Evolutionary conservation across 495 filamentous ascomycete species (phyloP).

Genomic region (Penicillium egyptiacum): DNA sequence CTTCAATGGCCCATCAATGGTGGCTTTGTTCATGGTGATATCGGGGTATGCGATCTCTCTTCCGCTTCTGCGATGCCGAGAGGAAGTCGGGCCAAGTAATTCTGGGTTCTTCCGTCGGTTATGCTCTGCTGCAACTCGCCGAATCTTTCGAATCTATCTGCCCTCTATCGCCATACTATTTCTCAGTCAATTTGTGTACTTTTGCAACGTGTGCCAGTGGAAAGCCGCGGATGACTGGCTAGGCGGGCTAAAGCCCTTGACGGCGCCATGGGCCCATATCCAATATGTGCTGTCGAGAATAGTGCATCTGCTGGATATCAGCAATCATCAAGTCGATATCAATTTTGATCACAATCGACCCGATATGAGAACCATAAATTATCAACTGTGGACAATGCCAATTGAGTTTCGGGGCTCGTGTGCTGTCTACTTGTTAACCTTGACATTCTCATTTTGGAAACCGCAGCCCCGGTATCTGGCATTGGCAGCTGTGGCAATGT

Average conservation of each 20-base stretch:
- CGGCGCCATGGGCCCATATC: slow-evolving; percentile 22
- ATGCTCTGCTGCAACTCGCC: slow-evolving; percentile 25
- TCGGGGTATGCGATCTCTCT: slow-evolving; percentile 31
- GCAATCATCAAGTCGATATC: slow-evolving; percentile 14
- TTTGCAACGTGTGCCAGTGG: slow-evolving; percentile 23
- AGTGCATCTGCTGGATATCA: slow-evolving; percentile 23
- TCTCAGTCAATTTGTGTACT: slow-evolving; percentile 23
- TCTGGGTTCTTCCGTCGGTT: slow-evolving; percentile 17
- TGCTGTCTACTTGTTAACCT: slow-evolving; percentile 42
- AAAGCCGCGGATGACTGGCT: slow-evolving; percentile 12
- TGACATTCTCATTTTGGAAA: slow-evolving; percentile 38
- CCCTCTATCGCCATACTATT: slow-evolving; percentile 18
- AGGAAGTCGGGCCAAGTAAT: slow-evolving; percentile 6
- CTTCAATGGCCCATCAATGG: slow-evolving; percentile 26
- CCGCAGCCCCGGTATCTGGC: slow-evolving; percentile 33
- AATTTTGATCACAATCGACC: neutral
- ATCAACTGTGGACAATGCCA: slow-evolving; percentile 53
- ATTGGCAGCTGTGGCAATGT: slow-evolving; percentile 30
- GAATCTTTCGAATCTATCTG: slow-evolving; percentile 28
- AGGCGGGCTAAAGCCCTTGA: slow-evolving; percentile 19
- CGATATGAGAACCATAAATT: slow-evolving; percentile 12
- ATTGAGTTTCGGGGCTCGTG: slow-evolving; percentile 50
- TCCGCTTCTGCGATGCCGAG: slow-evolving; percentile 18
- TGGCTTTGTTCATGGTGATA: slow-evolving; percentile 30
- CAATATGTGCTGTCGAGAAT: slow-evolving; percentile 22